phyloP scores from a whole-genome alignment of 73 alveolate genomes.

The Tetrahymena elliotti region DNA sequence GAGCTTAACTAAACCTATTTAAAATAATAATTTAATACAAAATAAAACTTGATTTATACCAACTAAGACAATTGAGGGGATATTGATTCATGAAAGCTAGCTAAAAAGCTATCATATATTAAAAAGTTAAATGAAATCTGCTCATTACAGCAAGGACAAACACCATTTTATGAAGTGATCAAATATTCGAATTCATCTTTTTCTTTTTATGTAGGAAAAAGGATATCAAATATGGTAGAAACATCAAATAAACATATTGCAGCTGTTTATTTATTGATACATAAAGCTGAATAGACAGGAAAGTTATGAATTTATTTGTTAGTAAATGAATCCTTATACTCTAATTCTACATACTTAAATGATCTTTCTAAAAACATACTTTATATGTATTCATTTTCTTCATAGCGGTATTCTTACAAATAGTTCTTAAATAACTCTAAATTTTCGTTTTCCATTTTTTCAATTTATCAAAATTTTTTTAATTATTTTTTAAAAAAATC shows the following conservation, averaged over 20 bases:
- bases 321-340: not conserved
- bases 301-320: not conserved
- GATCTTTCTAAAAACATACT: not conserved
- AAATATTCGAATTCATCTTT: not conserved
- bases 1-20: not conserved
- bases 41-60: not conserved
- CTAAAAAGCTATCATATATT: not conserved
- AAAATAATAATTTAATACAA: not conserved
- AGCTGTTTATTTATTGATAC: not conserved
- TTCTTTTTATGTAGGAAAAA: not conserved
- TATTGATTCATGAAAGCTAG: not conserved
- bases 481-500: not conserved
- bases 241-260: not conserved
- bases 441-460: not conserved
- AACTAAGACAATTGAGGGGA: not conserved
- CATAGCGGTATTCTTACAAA: not conserved
- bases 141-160: not conserved
- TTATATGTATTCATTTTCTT: not conserved
- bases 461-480: not conserved
- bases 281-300: not conserved
- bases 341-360: not conserved
- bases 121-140: not conserved
- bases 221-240: not conserved
- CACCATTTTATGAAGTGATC: not conserved
- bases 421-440: not conserved